Percentiles rank a stretch among this genome's conserved stretches.
These are phyloP conservation scores for Coccomyxa sp. DNA, from an alignment of 139 green algal species.

Conservation along the genomic window DNA sequence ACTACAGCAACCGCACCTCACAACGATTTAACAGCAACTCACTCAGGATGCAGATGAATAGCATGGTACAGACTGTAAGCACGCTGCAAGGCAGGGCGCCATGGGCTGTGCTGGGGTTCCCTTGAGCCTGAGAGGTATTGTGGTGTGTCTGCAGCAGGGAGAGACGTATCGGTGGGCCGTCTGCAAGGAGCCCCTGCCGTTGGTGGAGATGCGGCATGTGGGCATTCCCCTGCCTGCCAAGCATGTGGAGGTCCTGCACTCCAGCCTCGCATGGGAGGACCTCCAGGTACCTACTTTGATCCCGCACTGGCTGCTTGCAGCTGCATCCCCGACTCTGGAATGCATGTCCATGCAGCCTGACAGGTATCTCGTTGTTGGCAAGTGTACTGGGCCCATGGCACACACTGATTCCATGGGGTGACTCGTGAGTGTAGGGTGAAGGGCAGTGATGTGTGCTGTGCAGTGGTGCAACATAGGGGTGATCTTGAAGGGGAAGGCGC, in stretches of 20 bases:
- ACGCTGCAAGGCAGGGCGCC: background rate
- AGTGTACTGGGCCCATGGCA: background rate
- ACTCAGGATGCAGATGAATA: too few relatives aligned
- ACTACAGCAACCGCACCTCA: too few relatives aligned
- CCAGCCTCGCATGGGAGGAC: conserved; percentile 70
- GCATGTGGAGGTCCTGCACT: conserved; percentile 49
- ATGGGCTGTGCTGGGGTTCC: background rate
- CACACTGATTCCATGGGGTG: background rate
- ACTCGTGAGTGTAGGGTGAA: too few relatives aligned
- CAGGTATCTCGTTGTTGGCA: too few relatives aligned
- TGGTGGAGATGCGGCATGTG: conserved; percentile 33
- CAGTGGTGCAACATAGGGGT: conserved; percentile 61
- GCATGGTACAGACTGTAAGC: too few relatives aligned
- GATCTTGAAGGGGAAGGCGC: conserved; percentile 46
- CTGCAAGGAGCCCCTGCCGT: conserved; percentile 50
- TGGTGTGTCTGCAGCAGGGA: conserved; percentile 4
- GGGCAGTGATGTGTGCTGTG: too few relatives aligned
- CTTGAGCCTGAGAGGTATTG: too few relatives aligned
- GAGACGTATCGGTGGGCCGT: conserved; percentile 50
- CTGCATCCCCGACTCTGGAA: too few relatives aligned
- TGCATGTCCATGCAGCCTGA: too few relatives aligned
- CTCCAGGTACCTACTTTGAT: too few relatives aligned
- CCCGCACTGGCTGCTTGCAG: too few relatives aligned
- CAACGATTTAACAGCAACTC: too few relatives aligned
- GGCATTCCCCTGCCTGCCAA: conserved; percentile 63